Evolutionary conservation across 306 rosid genomes (phyloP), one percentile per base, ranked within the genome.

Genomic region (Acacia acuminata): DNA sequence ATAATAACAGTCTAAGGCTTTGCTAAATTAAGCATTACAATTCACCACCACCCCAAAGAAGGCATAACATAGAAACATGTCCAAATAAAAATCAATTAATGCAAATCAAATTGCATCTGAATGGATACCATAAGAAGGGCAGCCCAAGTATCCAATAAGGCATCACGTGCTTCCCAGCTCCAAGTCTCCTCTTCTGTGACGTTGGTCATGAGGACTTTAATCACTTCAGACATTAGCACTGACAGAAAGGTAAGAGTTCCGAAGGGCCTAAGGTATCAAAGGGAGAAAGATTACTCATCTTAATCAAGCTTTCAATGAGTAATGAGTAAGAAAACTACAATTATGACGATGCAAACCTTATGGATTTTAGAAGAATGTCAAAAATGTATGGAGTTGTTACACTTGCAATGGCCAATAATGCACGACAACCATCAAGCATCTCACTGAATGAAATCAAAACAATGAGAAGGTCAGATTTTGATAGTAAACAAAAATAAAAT

Each of bases 371-470:
- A 79, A 95, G 93, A 60, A 82, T 78, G 68, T 95, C 97, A 87
- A 95, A 95, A 84, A 86, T 89, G 77, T 75, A 75, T 73, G 97
- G 98, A 66, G 86, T 86, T 82, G 97, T 84, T 78, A 92, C 87
- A 53, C 86, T 90, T 84, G 98, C 99, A 81, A 92, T 88, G 75
- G 97, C 91, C 84, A 92, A 91, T 32, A 95, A 83, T 81, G 96
- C 97, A 86, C 99, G 98, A 75, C 98, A 95, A 61, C 99, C 98
- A 85, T 95, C 99, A 77, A 95, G 91, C 97, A 95, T 92, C 84
- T 95, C 99, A 8, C 99, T 95, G 92, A 86, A 80, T 64, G 77
- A 87, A 81, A 77, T 58, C 86, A 87, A 38, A 77, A 48, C 42
- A 85, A 82, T 32, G 56, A 82, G 72, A 84, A 77, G 84, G 81